Evolutionary conservation across 306 rosid genomes (phyloP).

Genomic region (Chamaecrista fasciculata): DNA sequence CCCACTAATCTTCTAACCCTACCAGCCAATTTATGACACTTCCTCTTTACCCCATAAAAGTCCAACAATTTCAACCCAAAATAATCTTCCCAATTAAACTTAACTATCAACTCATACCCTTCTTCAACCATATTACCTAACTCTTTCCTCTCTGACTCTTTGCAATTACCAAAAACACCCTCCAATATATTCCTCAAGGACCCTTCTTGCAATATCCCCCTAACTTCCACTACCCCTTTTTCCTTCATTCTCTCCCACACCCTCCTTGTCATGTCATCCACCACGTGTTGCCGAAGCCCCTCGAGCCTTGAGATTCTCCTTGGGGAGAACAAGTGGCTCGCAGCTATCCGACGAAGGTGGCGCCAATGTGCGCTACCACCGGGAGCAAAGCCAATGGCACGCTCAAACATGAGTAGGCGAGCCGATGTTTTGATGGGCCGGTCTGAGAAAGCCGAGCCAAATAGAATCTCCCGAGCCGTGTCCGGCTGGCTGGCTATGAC

Average conservation of each 20-base stretch:
- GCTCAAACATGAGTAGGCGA: constrained; percentile 72
- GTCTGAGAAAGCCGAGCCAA: constrained; percentile 59
- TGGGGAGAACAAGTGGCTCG: constrained; percentile 73
- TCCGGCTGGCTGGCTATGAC: constrained; percentile 85
- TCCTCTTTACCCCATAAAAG: constrained; percentile 74
- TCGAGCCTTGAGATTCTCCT: constrained; percentile 55
- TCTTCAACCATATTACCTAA: constrained; percentile 56
- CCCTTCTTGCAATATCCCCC: constrained; percentile 56
- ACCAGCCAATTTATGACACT: constrained; percentile 60
- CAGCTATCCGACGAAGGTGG: constrained; percentile 60
- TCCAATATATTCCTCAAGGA: constrained; percentile 62
- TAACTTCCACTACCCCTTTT: constrained; percentile 53
- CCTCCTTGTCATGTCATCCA: constrained; percentile 42
- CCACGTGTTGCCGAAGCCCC: constrained; percentile 45
- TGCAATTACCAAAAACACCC: constrained; percentile 69
- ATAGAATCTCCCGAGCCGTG: constrained; percentile 70
- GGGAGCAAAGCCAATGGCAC: constrained; percentile 92
- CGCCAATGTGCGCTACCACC: constrained; percentile 71
- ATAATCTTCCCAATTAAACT: constrained; percentile 72
- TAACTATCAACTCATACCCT: constrained; percentile 67
- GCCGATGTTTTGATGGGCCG: constrained; percentile 84
- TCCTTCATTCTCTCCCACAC: constrained; percentile 39
- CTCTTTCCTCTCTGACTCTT: constrained; percentile 28
- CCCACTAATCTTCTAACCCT: constrained; percentile 52
- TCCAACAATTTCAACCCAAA: constrained; percentile 66